phyloP scores from a whole-genome alignment of 1,139 yeast species.

The Suhomyces anneliseae region DNA sequence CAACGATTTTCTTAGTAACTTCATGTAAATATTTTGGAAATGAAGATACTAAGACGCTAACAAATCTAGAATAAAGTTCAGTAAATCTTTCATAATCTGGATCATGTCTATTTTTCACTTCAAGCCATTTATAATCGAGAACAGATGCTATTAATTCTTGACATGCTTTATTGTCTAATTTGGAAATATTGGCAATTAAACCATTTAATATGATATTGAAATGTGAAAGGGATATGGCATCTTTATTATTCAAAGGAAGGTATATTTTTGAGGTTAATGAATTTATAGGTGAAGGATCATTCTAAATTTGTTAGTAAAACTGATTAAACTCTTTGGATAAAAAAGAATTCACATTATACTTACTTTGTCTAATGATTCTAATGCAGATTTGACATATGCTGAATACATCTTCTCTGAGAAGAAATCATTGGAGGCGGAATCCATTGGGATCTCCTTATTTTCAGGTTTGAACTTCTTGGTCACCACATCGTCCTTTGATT shows the following conservation, averaged over 20 bases:
- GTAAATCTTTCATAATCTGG: constrained; percentile 34
- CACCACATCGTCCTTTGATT: constrained; percentile 12
- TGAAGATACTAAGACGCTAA: constrained; percentile 77
- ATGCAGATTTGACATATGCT: constrained; percentile 65
- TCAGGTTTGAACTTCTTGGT: constrained; percentile 11
- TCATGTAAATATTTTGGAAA: constrained; percentile 88
- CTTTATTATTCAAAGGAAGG: constrained; percentile 33
- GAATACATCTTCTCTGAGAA: constrained; percentile 60
- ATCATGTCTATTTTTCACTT: constrained; percentile 18
- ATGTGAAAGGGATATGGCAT: constrained; percentile 37
- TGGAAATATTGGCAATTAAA: constrained; percentile 38
- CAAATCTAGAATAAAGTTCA: constrained; percentile 63
- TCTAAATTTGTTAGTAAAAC: constrained; percentile 28
- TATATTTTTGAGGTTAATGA: constrained; percentile 39
- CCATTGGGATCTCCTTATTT: constrained; percentile 9
- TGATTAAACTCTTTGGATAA: too few relatives aligned
- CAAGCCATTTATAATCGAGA: constrained; percentile 58
- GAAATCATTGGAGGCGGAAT: constrained; percentile 13
- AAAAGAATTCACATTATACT: constrained; percentile 26
- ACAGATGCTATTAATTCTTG: constrained; percentile 35
- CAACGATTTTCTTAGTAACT: constrained; percentile 64
- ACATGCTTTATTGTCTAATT: constrained; percentile 39
- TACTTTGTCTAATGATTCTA: constrained; percentile 66
- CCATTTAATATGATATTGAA: constrained; percentile 36
- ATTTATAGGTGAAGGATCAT: constrained; percentile 38